Conservation (phyloP, 2,329 filamentous ascomycete genomes). For the Claviceps capensis region DNA sequence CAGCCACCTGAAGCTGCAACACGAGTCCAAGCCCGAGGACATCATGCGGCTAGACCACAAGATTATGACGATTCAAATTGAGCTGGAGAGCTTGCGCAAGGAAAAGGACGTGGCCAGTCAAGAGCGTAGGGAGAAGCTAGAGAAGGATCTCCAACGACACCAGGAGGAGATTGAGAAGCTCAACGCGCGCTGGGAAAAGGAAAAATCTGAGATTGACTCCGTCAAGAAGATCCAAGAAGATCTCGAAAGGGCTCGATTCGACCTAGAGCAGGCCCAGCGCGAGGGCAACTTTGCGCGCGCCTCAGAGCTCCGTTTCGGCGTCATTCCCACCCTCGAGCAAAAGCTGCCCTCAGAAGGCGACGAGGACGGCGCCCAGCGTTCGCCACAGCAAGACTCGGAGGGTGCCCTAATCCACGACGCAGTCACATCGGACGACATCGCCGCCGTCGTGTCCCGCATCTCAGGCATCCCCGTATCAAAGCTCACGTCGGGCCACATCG, state of each 20-base stretch:
- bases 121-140: conserved; percentile 76
- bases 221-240: conserved; percentile 81
- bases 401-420: conserved; percentile 74
- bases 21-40: conserved; percentile 92
- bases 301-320: conserved; percentile 80
- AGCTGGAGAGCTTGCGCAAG: conserved; percentile 85
- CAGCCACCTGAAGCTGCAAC: conserved; percentile 76
- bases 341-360: conserved; percentile 66
- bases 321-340: conserved; percentile 67
- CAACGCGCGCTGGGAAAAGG: conserved; percentile 79
- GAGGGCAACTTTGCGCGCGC: conserved; percentile 80
- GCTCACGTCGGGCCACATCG: conserved; percentile 82
- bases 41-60: conserved; percentile 87
- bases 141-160: conserved; percentile 60
- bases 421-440: conserved; percentile 92
- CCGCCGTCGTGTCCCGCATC: conserved; percentile 74
- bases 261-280: conserved; percentile 77
- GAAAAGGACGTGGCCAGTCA: conserved; percentile 83
- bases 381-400: conserved; percentile 18
- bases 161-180: conserved; percentile 64
- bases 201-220: conserved; percentile 69
- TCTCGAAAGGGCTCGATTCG: conserved; percentile 72
- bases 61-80: conserved; percentile 96
- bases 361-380: conserved; percentile 10
- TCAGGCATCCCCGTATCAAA: conserved; percentile 91